A percentile compares a stretch with the other conserved stretches of the same genome.
Evolutionary conservation across 768 basidiomycete genomes (phyloP).

Genomic region (Boletus pseudopeckii): DNA sequence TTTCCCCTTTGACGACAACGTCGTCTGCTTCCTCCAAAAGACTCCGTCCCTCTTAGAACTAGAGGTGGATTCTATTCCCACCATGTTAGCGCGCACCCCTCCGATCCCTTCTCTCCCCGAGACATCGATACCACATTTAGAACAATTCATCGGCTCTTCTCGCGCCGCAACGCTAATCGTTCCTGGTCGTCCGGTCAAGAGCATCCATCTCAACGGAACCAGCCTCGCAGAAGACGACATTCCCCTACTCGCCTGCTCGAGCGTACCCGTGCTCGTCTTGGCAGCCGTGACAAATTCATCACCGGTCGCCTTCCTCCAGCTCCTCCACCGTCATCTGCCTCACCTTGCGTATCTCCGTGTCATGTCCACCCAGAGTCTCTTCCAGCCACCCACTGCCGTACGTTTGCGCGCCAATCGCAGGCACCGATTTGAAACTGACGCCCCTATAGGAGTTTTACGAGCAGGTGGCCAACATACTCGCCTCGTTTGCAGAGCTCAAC

Average conservation of each 20-base stretch:
- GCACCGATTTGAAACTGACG: neutral
- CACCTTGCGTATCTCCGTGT: slow-evolving; percentile 64
- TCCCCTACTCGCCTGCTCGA: slow-evolving; percentile 45
- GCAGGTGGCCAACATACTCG: slow-evolving; percentile 54
- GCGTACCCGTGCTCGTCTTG: slow-evolving; percentile 51
- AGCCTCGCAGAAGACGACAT: slow-evolving; percentile 58
- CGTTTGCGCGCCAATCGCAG: neutral
- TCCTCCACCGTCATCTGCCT: slow-evolving; percentile 54
- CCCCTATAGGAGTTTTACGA: slow-evolving; percentile 54
- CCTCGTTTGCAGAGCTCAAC: slow-evolving; percentile 56
- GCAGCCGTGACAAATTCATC: slow-evolving; percentile 57
- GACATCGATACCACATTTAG: slow-evolving; percentile 42
- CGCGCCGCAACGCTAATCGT: slow-evolving; percentile 53
- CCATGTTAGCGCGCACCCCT: slow-evolving; percentile 18
- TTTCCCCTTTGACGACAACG: slow-evolving; percentile 56
- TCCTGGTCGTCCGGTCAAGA: slow-evolving; percentile 63
- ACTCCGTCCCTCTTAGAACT: slow-evolving; percentile 55
- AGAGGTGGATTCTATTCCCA: slow-evolving; percentile 45
- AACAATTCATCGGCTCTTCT: slow-evolving; percentile 60
- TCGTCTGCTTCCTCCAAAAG: slow-evolving; percentile 56
- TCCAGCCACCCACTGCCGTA: slow-evolving; percentile 50
- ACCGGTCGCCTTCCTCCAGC: slow-evolving; percentile 55
- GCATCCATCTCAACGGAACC: slow-evolving; percentile 59
- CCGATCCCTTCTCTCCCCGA: slow-evolving; percentile 25
- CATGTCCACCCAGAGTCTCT: slow-evolving; percentile 52